phyloP scores from a whole-genome alignment of 2,329 filamentous ascomycete species.

The Septoria linicola region DNA sequence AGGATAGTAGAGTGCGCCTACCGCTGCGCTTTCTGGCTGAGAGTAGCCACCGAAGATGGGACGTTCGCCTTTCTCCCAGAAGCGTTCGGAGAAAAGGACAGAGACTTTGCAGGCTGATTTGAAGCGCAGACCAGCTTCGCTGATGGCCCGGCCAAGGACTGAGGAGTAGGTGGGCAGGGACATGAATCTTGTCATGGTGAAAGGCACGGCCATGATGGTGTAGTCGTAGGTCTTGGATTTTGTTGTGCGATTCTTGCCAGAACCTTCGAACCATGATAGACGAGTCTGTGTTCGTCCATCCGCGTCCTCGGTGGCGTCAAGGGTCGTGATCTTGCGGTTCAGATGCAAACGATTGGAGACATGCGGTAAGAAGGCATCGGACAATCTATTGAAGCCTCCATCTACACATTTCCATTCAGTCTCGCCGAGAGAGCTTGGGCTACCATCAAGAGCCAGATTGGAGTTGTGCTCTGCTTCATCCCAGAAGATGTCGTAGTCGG shows the following conservation, averaged over 20 bases:
- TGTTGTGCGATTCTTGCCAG: constrained; percentile 38
- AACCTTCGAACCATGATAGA: constrained; percentile 8
- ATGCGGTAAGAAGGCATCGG: constrained; percentile 60
- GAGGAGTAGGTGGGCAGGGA: constrained; percentile 14
- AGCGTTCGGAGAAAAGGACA: constrained; percentile 64
- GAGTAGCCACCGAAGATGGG: constrained; percentile 64
- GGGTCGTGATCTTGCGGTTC: constrained; percentile 55
- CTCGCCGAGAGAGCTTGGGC: constrained; percentile 10
- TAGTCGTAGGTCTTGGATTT: constrained; percentile 19
- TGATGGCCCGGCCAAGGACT: constrained; percentile 14
- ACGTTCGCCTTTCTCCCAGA: constrained; percentile 53
- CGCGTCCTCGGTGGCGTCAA: constrained; percentile 35
- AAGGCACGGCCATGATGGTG: constrained; percentile 20
- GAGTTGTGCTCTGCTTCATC: constrained; percentile 16
- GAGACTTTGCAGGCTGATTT: constrained; percentile 56
- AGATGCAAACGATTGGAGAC: constrained; percentile 57
- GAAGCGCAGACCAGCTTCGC: constrained; percentile 46
- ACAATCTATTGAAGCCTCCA: constrained; percentile 57
- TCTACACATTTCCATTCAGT: constrained; percentile 48
- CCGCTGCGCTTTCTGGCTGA: constrained; percentile 58
- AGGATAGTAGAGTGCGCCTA: constrained; percentile 64
- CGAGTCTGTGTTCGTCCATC: background rate
- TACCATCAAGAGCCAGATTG: constrained; percentile 14
- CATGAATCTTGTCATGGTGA: constrained; percentile 20
- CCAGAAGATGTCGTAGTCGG: constrained; percentile 18